Evolutionary conservation across 352 stramenopile genomes (phyloP).

Genomic region (Albugo candida): DNA sequence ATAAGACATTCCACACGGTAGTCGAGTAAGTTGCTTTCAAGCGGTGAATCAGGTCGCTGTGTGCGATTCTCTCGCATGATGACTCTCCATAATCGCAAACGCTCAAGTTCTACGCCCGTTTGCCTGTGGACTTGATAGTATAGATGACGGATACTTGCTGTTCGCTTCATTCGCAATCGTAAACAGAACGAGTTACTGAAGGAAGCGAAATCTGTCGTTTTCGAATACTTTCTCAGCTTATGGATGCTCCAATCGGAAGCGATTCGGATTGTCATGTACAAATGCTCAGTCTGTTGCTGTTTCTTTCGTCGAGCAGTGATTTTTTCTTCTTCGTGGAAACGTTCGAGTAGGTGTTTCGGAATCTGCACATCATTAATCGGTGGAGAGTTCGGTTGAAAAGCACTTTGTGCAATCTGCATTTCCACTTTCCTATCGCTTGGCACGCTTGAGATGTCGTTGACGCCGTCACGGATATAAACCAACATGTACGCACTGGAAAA

Average conservation of each 20-base stretch:
- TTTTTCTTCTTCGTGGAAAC: constrained; percentile 68
- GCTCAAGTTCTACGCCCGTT: constrained; percentile 37
- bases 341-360: constrained; percentile 25
- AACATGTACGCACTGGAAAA: constrained; percentile 82
- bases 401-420: constrained; percentile 3
- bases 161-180: constrained; percentile 42
- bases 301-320: constrained; percentile 47
- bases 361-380: constrained; percentile 17
- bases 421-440: not conserved
- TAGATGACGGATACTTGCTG: constrained; percentile 35
- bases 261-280: constrained; percentile 66
- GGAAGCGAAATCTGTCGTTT: constrained; percentile 53
- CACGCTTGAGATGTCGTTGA: constrained; percentile 48
- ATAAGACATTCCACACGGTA: constrained; percentile 36
- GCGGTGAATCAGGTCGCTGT: constrained; percentile 36
- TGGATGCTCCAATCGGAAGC: constrained; percentile 47
- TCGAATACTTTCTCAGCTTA: constrained; percentile 51
- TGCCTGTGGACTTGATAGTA: constrained; percentile 36
- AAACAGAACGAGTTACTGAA: constrained; percentile 43
- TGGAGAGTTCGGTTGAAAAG: not conserved
- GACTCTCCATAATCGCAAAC: constrained; percentile 66
- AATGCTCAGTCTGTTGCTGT: constrained; percentile 54
- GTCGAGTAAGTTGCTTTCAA: constrained; percentile 21
- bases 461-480: constrained; percentile 62
- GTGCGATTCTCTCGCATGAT: constrained; percentile 74